Conservation (phyloP, 495 filamentous ascomycete species). For the Jackrogersella minutella region DNA sequence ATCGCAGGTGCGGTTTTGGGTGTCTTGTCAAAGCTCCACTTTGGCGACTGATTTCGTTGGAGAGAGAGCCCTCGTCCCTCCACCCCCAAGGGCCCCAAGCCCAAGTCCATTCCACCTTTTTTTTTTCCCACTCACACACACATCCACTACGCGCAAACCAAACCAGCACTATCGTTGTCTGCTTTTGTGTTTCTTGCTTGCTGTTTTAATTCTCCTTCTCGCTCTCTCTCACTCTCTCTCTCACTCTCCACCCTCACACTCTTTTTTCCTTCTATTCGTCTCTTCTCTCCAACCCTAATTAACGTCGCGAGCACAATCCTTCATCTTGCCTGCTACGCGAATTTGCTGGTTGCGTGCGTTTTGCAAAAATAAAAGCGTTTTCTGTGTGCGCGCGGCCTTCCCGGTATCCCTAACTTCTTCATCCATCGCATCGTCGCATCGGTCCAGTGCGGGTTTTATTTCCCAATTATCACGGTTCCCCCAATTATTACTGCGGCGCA, state of each 20-base stretch:
- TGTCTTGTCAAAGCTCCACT: conserved; percentile 35
- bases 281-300: conserved; percentile 44
- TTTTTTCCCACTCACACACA: conserved; percentile 58
- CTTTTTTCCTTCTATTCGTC: conserved; percentile 48
- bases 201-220: conserved; percentile 57
- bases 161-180: conserved; percentile 60
- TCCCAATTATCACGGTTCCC: conserved; percentile 47
- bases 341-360: conserved; percentile 55
- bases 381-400: conserved; percentile 46
- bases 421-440: conserved; percentile 47
- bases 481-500: conserved; percentile 47
- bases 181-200: conserved; percentile 64
- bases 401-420: conserved; percentile 42
- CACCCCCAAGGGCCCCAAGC: conserved; percentile 33
- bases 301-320: conserved; percentile 40
- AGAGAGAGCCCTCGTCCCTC: conserved; percentile 26
- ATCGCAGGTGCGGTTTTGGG: conserved; percentile 24
- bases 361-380: conserved; percentile 48
- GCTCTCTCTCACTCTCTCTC: conserved; percentile 53
- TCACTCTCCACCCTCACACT: conserved; percentile 44
- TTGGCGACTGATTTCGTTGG: conserved; percentile 33
- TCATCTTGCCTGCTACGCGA: conserved; percentile 53
- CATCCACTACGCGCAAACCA: conserved; percentile 49
- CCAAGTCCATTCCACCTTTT: conserved; percentile 44
- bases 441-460: conserved; percentile 47